Percentiles rank a stretch among this genome's conserved stretches.
Evolutionary conservation across 305 asterid genomes (phyloP).

Genomic region (Stenogyne calaminthoides): DNA sequence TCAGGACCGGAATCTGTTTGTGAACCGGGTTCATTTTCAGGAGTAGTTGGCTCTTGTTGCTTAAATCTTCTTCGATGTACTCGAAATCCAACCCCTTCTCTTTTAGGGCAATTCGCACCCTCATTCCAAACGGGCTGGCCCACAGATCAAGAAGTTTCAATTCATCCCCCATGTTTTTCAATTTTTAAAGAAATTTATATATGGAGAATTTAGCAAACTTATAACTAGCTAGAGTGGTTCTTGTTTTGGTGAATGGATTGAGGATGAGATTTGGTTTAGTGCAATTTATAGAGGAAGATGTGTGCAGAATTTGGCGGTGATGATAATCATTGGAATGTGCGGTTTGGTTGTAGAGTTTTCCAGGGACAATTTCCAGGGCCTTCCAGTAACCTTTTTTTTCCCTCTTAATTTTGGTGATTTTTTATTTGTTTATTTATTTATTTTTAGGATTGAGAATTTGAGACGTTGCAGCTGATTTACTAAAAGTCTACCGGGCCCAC

Average conservation of each 20-base stretch:
- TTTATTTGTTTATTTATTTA: no score
- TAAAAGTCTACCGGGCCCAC: no score
- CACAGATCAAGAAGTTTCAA: conserved; percentile 18
- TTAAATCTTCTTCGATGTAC: conserved; percentile 3
- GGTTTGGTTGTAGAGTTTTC: not conserved
- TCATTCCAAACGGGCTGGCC: conserved; percentile 19
- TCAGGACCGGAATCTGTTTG: conserved; percentile 18
- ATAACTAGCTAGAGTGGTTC: not conserved
- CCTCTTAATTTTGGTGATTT: no score
- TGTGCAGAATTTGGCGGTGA: not conserved
- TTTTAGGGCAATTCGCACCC: conserved; percentile 23
- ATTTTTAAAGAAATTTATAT: no score
- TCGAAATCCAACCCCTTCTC: conserved; percentile 25
- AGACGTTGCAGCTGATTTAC: no score
- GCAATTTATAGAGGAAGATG: not conserved
- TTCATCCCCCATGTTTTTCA: conserved; percentile 4
- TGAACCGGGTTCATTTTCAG: conserved; percentile 27
- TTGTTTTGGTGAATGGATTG: not conserved
- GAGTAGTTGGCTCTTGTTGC: conserved; percentile 21
- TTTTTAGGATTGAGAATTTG: no score
- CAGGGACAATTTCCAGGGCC: not conserved
- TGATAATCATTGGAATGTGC: not conserved
- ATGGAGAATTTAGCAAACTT: no score
- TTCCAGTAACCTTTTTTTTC: not conserved
- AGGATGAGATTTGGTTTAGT: not conserved